Evolutionary conservation across 805 yeast species (phyloP), one percentile per base, ranked within the genome.

Genomic region (Cyberlindnera xylosilytica): DNA sequence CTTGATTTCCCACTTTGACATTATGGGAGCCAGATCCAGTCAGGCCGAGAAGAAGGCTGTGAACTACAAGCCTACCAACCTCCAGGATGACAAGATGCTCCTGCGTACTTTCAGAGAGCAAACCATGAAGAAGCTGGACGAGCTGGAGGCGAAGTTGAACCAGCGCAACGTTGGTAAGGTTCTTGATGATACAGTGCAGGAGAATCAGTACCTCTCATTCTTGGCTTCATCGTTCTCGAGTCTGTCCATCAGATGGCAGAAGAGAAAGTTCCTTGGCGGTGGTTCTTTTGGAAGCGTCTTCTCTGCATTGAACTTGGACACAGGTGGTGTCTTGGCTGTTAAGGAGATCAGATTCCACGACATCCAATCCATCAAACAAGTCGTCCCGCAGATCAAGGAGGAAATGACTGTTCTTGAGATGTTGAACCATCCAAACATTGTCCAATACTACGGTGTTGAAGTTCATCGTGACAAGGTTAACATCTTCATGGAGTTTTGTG

Each of bases 401-500:
- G 99, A 93, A 60, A 91, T 93, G 97, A 84, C 95, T 0, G 97
- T 91, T 2, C 66, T 93, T 53, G 98, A 93, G 65, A 87, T 89
- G 84, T 70, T 93, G 46, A 85, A 89, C 48, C 99, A 93, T 65
- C 98, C 98, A 9, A 93, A 93, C 58, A 85, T 93, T 53, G 98
- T 93, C 6, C 97, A 90, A 60, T 93, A 91, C 61, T 90, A 80
- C 58, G 99, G 99, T 39, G 97, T 93, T 28, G 98, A 93, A 62
- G 97, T 93, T 6, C 98, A 93, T 63, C 76, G 97, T 41, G 98
- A 93, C 62, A 79, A 87, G 50, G 97, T 93, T 15, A 90, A 88
- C 61, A 83, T 93, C 24, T 93, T 93, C 62, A 93, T 93, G 99
- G 99, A 93, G 64, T 90, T 78, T 65, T 93, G 99, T 69, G 95